Conservation (phyloP, 2,329 filamentous ascomycete genomes). For the Diaporthe eres region DNA sequence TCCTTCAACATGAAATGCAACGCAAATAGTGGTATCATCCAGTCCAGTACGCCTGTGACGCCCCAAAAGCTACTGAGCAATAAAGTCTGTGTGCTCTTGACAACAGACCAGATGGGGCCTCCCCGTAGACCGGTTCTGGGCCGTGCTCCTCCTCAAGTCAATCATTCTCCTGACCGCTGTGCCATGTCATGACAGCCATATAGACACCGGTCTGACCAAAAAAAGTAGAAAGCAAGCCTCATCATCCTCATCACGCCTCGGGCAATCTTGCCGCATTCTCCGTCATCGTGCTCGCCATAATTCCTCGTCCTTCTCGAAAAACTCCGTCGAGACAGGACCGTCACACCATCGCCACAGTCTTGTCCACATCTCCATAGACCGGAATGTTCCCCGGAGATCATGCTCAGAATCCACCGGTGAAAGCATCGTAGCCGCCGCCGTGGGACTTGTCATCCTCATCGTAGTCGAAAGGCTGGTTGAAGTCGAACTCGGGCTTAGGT, state of each 20-base stretch:
- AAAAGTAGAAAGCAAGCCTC: not conserved
- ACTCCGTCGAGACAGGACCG: not conserved
- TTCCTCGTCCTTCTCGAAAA: not conserved
- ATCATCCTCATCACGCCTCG: too few species aligned
- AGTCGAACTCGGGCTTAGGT: not conserved
- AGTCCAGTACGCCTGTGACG: not conserved
- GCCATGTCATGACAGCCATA: not conserved
- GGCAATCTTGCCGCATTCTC: not conserved
- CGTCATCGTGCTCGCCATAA: not conserved
- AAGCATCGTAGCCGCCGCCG: not conserved
- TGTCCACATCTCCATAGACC: not conserved
- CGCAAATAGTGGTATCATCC: conserved; percentile 11
- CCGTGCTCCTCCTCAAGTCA: not conserved
- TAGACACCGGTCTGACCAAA: not conserved
- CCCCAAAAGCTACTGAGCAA: not conserved
- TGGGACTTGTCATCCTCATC: not conserved
- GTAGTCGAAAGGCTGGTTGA: not conserved
- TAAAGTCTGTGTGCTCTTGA: not conserved
- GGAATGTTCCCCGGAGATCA: accelerated
- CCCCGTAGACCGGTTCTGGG: not conserved
- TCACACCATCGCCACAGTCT: not conserved
- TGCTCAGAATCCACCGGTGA: not conserved
- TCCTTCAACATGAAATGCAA: conserved; percentile 10
- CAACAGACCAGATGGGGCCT: not conserved
- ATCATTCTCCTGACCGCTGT: not conserved